phyloP scores from a whole-genome alignment of 352 stramenopile species.

The Globisporangium cederbergense region DNA sequence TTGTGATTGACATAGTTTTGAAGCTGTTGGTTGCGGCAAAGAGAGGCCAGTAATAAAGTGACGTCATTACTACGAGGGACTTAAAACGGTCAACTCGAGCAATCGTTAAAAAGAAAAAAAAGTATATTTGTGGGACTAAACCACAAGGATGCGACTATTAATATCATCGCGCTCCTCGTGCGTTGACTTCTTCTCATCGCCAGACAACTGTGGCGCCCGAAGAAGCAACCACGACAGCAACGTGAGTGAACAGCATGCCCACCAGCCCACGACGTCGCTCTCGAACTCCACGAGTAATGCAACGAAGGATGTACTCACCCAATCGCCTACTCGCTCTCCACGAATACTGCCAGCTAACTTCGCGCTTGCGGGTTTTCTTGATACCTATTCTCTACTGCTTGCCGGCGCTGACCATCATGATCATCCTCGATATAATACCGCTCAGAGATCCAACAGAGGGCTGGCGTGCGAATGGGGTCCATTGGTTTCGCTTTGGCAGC shows the following conservation, averaged over 20 bases:
- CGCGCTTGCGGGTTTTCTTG: background rate
- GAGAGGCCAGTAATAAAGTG: background rate
- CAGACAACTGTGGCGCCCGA: no score
- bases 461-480: background rate
- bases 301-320: background rate
- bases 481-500: background rate
- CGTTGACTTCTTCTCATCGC: no score
- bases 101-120: no score
- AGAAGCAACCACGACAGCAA: no score
- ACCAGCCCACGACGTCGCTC: no score
- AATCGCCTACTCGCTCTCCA: background rate
- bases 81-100: no score
- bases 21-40: background rate
- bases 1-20: background rate
- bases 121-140: no score
- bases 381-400: background rate
- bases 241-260: no score
- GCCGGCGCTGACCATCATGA: background rate
- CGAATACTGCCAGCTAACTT: background rate
- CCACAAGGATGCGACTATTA: no score
- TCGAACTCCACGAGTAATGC: background rate
- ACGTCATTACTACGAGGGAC: no score
- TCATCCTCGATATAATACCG: no score
- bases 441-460: background rate
- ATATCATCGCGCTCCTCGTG: no score